These are phyloP conservation scores for Scutellaria minor DNA, from an alignment of 257 asterid species.

Conservation along the genomic window DNA sequence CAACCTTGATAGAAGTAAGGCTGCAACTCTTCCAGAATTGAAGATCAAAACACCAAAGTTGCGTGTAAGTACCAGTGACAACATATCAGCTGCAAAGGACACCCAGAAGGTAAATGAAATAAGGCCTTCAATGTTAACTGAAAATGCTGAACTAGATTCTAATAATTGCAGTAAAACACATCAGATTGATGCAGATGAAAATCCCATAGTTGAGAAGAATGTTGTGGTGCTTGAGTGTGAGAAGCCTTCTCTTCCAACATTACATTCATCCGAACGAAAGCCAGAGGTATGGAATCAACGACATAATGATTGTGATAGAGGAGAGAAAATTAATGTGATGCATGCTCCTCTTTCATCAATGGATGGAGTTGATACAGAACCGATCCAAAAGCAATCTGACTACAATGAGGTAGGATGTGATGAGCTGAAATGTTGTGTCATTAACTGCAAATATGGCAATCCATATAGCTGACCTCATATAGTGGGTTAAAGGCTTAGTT, in stretches of 20 bases:
- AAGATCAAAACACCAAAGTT: conserved; percentile 65
- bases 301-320: conserved; percentile 34
- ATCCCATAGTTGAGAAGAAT: conserved; percentile 75
- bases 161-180: conserved; percentile 38
- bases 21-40: conserved; percentile 84
- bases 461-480: too few relatives aligned
- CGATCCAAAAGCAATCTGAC: conserved; percentile 43
- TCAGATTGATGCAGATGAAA: conserved; percentile 63
- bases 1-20: conserved; percentile 78
- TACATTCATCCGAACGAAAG: conserved; percentile 46
- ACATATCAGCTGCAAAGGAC: conserved; percentile 40
- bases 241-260: conserved; percentile 57
- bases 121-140: conserved; percentile 28
- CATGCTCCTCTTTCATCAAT: conserved; percentile 51
- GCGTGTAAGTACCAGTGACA: conserved; percentile 41
- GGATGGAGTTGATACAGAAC: conserved; percentile 46
- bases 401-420: conserved; percentile 54
- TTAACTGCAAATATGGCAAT: conserved; percentile 1
- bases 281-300: conserved; percentile 34
- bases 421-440: not conserved
- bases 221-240: conserved; percentile 72
- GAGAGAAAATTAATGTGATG: conserved; percentile 40
- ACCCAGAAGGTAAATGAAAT: conserved; percentile 35
- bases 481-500: too few relatives aligned
- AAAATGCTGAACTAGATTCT: conserved; percentile 44